Evolutionary conservation across 345 rosid genomes (phyloP), one percentile per base, ranked within the genome.

Genomic region (Camelina sativa): DNA sequence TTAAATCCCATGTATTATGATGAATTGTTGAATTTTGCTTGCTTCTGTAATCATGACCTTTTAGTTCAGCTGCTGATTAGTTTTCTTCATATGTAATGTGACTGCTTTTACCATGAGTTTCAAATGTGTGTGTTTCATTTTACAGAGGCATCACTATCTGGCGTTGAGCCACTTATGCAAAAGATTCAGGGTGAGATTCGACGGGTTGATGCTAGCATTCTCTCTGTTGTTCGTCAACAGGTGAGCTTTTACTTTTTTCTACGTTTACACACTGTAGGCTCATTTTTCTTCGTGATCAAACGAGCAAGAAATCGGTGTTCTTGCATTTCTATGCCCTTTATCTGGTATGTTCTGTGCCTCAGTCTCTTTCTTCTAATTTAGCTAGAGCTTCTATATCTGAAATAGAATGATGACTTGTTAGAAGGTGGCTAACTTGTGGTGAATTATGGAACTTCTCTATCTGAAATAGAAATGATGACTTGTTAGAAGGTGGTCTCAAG

Each of bases 141-240:
- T 1, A 13, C 96, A 95, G 98, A 95, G 87, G 94, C 96, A 74
- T 95, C 98, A 16, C 85, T 92, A 61, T 86, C 99, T 81, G 99
- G 98, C 17, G 92, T 95, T 53, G 99, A 92, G 87, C 99, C 97
- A 1, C 86, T 95, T 52, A 95, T 92, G 98, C 97, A 90, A 76
- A 95, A 92, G 87, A 90, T 95, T 75, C 98, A 88, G 59, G 80
- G 89, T 62, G 99, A 95, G 86, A 90, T 95, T 64, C 87, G 92
- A n/a, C 90, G 92, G 8, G 97, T 95, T 44, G 99, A 95, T 84
- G 92, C 90, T 8, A 92, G 81, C 80, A 95, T 95, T 74, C 80
- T 92, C 30, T 83, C 96, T 60, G 98, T 97, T 78, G 99, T 95
- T 82, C 99, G 97, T 60, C 98, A 92, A 72, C 99, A 95, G 98